Evolutionary conservation across 257 asterid species (phyloP), one percentile per base, ranked within the genome.

Genomic region (Linderniella brevidens): DNA sequence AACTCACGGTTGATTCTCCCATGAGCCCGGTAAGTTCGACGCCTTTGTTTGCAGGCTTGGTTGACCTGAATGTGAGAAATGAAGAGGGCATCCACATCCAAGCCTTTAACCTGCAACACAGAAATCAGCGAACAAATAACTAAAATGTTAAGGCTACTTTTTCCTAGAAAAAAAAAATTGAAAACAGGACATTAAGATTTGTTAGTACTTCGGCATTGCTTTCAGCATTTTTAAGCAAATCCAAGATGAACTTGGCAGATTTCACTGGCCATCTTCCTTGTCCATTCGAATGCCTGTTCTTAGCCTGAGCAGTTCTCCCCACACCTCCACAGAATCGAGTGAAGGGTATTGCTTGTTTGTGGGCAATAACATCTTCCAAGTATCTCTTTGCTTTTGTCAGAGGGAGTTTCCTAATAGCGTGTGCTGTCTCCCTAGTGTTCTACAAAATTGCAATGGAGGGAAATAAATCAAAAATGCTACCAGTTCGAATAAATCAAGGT

Each of bases 41-140:
- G 87, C 46, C 95, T 73, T 65, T 85, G 95, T 59, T 85, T 85
- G 53, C 71, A 84, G 3, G 95, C 95, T 49, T 84, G 92, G 66
- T 85, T 85, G 40, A 85, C 96, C 61, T 81, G 96, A 62, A 85
- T 66, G 78, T 85, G 96, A 44, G 93, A 73, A 37, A 85, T 81
- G 76, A n/a, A 81, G 42, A 85, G 88, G 8, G 88, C 60, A 70
- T 85, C 96, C 58, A 81, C 96, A 52, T 85, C 96, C 76, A 85
- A 70, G 18, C 93, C 93, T 70, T 85, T 85, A 38, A 85, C 93
- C 95, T 85, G 66, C 44, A 39, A 11, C 13, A 39, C 15, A 39
- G 13, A 13, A 54, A 6, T 18, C 35, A 16, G 13, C 54, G 37
- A 25, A 13, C 12, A 14, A 37, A 13, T 0, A 14, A 40, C 8